Conservation (phyloP, 257 asterid genomes). For the Perilla frutescens region DNA sequence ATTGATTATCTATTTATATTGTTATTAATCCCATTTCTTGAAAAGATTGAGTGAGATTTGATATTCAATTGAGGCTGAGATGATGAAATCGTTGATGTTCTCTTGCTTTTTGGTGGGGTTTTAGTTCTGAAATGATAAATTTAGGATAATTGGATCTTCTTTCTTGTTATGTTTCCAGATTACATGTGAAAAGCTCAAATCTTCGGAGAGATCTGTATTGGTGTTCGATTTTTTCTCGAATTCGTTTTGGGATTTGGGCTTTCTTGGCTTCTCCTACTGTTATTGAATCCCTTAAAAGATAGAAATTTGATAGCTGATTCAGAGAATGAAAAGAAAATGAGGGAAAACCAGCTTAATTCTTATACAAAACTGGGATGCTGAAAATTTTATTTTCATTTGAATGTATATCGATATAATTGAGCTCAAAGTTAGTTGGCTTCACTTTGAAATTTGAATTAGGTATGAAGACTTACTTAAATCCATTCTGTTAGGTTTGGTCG, state of each 20-base stretch:
- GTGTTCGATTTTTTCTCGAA: background rate
- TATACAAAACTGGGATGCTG: background rate
- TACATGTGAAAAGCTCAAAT: background rate
- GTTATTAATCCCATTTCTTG: constrained; percentile 5
- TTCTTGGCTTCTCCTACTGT: background rate
- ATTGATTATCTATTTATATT: background rate
- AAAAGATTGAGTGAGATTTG: constrained; percentile 5
- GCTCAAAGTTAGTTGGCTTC: constrained; percentile 4
- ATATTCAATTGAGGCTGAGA: background rate
- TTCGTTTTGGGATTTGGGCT: background rate
- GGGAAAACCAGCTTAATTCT: constrained; percentile 6
- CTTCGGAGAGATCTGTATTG: constrained; percentile 22
- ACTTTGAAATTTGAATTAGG: background rate
- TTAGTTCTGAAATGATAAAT: constrained; percentile 16
- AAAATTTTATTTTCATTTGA: constrained; percentile 20
- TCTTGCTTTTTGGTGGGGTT: constrained; percentile 9
- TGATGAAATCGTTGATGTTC: constrained; percentile 27
- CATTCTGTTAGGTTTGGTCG: constrained; percentile 76
- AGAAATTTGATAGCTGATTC: constrained; percentile 13
- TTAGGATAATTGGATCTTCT: constrained; percentile 14
- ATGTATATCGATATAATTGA: constrained; percentile 13
- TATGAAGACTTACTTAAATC: background rate
- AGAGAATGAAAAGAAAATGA: background rate
- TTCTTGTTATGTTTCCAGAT: background rate
- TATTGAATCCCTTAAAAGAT: background rate